Evolutionary conservation across 2,329 filamentous ascomycete species (phyloP).

Genomic region (Pyrenochaeta sp.): DNA sequence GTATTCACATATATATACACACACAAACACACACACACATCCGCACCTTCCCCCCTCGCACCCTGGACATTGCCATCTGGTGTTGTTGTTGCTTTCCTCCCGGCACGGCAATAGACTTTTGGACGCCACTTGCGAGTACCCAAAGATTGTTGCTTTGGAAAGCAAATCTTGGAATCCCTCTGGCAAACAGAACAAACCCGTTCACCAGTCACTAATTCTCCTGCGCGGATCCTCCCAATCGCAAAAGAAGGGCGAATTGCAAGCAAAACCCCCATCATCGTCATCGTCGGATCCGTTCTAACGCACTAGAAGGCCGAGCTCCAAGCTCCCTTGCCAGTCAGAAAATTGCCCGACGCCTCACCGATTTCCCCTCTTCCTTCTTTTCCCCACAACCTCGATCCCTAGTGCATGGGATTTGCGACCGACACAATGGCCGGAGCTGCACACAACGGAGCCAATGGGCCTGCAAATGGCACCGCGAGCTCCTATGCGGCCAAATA

Average conservation of each 20-base stretch:
- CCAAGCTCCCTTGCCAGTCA: constrained; percentile 26
- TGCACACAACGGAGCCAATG: constrained; percentile 47
- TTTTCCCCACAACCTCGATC: constrained; percentile 19
- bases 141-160: too few species aligned
- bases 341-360: constrained; percentile 35
- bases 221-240: constrained; percentile 31
- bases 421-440: constrained; percentile 46
- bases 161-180: too few species aligned
- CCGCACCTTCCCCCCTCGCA: constrained; percentile 11
- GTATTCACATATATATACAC: too few species aligned
- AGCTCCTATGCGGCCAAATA: constrained; percentile 81
- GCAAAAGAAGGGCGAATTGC: constrained; percentile 9
- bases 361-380: constrained; percentile 18
- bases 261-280: too few species aligned
- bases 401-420: constrained; percentile 36
- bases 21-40: too few species aligned
- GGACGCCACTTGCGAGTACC: not conserved
- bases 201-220: constrained; percentile 31
- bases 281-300: constrained; percentile 10
- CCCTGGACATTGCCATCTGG: constrained; percentile 13
- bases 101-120: constrained; percentile 16
- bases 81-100: constrained; percentile 29
- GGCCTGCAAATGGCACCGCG: constrained; percentile 61
- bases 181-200: not conserved
- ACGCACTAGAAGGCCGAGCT: constrained; percentile 34